Evolutionary conservation across 2,329 filamentous ascomycete species (phyloP), one percentile per base, ranked within the genome.

Genomic region (Sclerotinia trifoliorum): DNA sequence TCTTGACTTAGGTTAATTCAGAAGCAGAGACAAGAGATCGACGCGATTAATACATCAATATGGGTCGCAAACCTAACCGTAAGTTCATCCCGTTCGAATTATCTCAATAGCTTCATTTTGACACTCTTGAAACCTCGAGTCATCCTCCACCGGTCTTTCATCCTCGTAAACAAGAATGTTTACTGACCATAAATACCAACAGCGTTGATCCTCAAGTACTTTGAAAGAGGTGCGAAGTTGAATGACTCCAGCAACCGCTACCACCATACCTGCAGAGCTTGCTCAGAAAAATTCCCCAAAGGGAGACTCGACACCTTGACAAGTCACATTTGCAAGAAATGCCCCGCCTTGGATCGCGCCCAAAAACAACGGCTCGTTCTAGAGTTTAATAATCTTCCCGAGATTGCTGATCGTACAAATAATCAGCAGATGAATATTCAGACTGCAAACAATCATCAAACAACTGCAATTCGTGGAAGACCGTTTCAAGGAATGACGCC

Each of bases 171-270:
- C 26, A 55, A 60, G 65, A 67, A 48, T 35, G 48, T 68, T 65
- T 58, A 58, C 67, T 71, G 61, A 72, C 55, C 49, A 42, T 57
- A 35, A 63, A 69, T 48, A 66, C 46, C 55, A 24, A 67, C 61
- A 77, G 75, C 74, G 17, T 84, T 96, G 74, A 94, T 97, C 78
- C 85, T 92, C 79, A 88, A 94, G 80, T 95, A 93, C 83, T 97
- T 97, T 79, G 88, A 92, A 78, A 88, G 93, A 74, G 94, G 94
- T 13, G 86, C 88, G 51, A 97, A 97, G 81, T 85, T 97, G 75
- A 88, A 90, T 77, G 93, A 97, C 80, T 90, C 91, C 72, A 95
- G 92, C 82, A 97, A 96, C 79, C 88, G 94, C 69, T 97, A 97
- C 77, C 89, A 92, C 74, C 92, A 97, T 77, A 95, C 91, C 17